A percentile compares a stretch with the other conserved stretches of the same genome.
These are phyloP conservation scores for Pestalotiopsis sp. DNA, from an alignment of 2,329 filamentous ascomycete species.

Conservation along the genomic window DNA sequence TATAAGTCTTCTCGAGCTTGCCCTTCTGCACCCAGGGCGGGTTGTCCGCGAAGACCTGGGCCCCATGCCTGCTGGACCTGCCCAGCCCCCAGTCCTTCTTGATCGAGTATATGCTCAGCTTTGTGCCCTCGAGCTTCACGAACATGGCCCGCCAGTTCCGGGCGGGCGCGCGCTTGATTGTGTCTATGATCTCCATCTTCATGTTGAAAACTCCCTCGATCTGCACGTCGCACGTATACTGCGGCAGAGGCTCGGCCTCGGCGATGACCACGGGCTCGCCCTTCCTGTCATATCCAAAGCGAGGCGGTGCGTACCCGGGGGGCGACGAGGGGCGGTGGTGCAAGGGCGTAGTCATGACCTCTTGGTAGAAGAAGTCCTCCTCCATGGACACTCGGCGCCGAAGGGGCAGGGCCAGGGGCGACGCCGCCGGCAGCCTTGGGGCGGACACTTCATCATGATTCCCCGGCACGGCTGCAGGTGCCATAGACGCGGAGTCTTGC, in stretches of 20 bases:
- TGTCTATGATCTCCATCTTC: constrained; percentile 67
- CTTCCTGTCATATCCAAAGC: constrained; percentile 11
- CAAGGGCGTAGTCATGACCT: constrained; percentile 46
- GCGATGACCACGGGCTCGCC: constrained; percentile 3
- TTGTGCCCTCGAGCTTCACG: constrained; percentile 66
- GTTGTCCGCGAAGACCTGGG: constrained; percentile 48
- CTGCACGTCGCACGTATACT: constrained; percentile 56
- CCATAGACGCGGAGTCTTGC: constrained; percentile 6
- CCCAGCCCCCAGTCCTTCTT: constrained; percentile 59
- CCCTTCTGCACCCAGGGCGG: constrained; percentile 54
- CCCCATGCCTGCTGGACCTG: constrained; percentile 45
- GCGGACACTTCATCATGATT: constrained; percentile 4
- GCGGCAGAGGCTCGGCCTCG: constrained; percentile 49
- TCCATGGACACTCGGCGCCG: constrained; percentile 54
- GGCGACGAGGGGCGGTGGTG: constrained; percentile 44
- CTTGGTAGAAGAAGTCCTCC: constrained; percentile 54
- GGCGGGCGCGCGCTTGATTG: constrained; percentile 61
- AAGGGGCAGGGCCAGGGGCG: constrained; percentile 26
- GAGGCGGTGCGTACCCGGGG: constrained; percentile 41
- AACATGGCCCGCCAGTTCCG: constrained; percentile 66
- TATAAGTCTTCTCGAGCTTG: constrained; percentile 65
- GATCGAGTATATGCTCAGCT: constrained; percentile 63
- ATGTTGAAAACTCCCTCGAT: constrained; percentile 58
- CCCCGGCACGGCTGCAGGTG: constrained; percentile 1
- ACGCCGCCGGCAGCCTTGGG: constrained; percentile 32